A percentile compares a stretch with the other conserved stretches of the same genome.
These are phyloP conservation scores for Colletotrichum cordylinicola DNA, from an alignment of 2,329 filamentous ascomycete genomes.

Conservation along the genomic window DNA sequence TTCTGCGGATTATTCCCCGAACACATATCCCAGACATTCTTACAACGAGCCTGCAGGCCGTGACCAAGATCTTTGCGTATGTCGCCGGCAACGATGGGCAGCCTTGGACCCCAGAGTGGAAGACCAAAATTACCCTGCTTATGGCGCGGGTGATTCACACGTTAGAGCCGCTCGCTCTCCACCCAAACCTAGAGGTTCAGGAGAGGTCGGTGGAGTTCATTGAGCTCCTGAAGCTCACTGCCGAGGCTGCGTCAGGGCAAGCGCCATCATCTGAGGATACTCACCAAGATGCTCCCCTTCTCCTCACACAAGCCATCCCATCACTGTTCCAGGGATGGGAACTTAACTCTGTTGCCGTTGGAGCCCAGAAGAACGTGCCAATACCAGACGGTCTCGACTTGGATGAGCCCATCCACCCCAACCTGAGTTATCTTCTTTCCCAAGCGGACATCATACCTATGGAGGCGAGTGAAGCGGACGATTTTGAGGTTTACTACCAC, in stretches of 20 bases:
- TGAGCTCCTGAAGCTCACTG: conserved; percentile 85
- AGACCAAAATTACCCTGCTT: conserved; percentile 76
- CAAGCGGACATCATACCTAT: conserved; percentile 56
- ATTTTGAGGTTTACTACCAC: conserved; percentile 73
- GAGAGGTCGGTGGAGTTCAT: conserved; percentile 92
- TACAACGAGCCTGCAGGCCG: conserved; percentile 81
- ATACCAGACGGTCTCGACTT: conserved; percentile 78
- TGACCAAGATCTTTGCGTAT: conserved; percentile 82
- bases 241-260: conserved; percentile 78
- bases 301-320: conserved; percentile 90
- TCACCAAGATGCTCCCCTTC: conserved; percentile 74
- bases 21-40: conserved; percentile 69
- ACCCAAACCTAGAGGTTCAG: conserved; percentile 92
- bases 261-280: conserved; percentile 58
- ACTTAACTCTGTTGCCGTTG: conserved; percentile 85
- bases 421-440: conserved; percentile 72
- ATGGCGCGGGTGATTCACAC: conserved; percentile 84
- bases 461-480: conserved; percentile 62
- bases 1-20: conserved; percentile 71
- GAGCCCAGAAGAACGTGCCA: conserved; percentile 87
- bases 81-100: conserved; percentile 70
- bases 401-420: conserved; percentile 80
- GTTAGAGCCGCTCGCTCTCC: conserved; percentile 77
- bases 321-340: conserved; percentile 86
- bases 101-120: conserved; percentile 75